Conservation (phyloP, 805 yeast species). For the Saccharomycopsis sp. region DNA sequence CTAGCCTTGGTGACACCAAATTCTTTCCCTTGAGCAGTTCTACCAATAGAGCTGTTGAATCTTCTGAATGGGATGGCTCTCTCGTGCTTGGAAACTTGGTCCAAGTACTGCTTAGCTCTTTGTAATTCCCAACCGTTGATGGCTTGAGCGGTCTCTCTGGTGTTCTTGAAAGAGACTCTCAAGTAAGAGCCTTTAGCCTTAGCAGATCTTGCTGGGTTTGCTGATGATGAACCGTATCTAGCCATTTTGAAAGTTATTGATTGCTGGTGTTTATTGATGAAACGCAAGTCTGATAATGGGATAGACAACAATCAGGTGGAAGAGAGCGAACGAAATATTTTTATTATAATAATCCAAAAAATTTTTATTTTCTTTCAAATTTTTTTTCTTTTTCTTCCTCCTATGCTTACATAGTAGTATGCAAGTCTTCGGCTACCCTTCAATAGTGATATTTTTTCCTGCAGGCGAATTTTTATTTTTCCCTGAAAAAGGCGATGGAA, state of each 20-base stretch:
- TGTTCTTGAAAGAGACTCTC: conserved; percentile 99
- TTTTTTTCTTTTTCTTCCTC: no score
- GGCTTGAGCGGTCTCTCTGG: conserved; percentile 99
- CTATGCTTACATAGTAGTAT: no score
- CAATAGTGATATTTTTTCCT: no score
- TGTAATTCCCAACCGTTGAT: conserved; percentile 96
- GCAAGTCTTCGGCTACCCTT: no score
- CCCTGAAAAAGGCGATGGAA: no score
- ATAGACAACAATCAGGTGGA: not conserved
- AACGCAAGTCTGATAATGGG: not conserved
- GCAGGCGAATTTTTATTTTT: no score
- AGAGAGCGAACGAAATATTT: not conserved
- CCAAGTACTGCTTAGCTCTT: conserved; percentile 93
- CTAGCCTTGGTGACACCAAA: conserved; percentile 99
- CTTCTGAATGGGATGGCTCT: conserved; percentile 99
- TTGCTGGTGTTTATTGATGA: not conserved
- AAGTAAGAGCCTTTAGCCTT: conserved; percentile 99
- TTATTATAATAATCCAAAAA: no score
- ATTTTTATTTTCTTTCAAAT: no score
- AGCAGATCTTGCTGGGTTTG: conserved; percentile 99
- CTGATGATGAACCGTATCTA: conserved; percentile 99
- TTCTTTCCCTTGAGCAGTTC: conserved; percentile 99
- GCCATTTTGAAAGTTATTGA: conserved; percentile 51
- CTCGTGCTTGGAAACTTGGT: conserved; percentile 94
- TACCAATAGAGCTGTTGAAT: conserved; percentile 93